Evolutionary conservation across 441 rosid species (phyloP), one percentile per base, ranked within the genome.

Genomic region (Populus tomentosa): DNA sequence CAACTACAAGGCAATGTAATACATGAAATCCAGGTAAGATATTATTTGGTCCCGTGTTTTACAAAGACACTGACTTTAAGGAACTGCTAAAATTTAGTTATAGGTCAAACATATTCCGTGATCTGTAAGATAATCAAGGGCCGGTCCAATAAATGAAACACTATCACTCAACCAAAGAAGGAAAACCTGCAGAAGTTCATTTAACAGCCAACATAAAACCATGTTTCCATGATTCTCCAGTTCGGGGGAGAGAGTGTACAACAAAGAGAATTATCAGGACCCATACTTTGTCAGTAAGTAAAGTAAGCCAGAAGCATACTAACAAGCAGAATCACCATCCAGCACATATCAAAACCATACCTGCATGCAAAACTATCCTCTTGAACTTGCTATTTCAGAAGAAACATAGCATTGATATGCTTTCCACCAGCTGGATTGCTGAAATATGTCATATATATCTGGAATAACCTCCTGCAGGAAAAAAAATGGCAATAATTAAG

Each of bases 381-480:
- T 88, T 76, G 85, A 75, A 40, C 77, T 74, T 2, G 88, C 90
- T 36, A 53, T 74, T 46, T 83, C 89, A 23, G 78, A 64, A 0
- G 89, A 87, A 82, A 93, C 80, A 67, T 97, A 92, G 79, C 97
- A 93, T 4, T 71, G 79, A 62, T 95, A 95, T 67, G 79, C 82
- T 85, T 90, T 88, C 99, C 98, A 95, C 99, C 99, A 95, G 82
- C 79, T 80, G 1, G 94, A 87, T 76, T 83, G 89, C 81, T 83
- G 71, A 85, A 95, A 88, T 75, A 87, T 77, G 40, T 81, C 82
- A 77, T 88, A 93, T 78, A 95, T 95, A 61, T 82, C 82, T 7
- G 94, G 89, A 75, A 91, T 93, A 71, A 95, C 95, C 89, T 95
- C 99, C 98, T 95, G 82, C 77, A 87, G 78, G 23, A 33, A 33